Evolutionary conservation across 306 rosid genomes (phyloP), one percentile per base, ranked within the genome.

Genomic region (Castanea sativa): DNA sequence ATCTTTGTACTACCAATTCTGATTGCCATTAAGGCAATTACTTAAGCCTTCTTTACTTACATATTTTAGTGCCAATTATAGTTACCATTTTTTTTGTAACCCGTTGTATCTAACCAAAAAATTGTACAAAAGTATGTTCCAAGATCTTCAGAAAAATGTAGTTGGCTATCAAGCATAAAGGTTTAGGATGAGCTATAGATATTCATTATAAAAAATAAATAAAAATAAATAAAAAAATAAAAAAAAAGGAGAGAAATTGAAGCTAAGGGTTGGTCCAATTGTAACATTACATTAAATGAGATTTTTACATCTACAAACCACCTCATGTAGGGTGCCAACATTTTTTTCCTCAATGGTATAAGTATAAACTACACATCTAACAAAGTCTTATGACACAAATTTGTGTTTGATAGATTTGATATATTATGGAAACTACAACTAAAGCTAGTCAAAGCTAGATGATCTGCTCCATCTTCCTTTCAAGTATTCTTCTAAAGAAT

Each of bases 381-480:
- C 16, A 35, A 67, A 18, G 25, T 33, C 4, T 60, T 57, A 16
- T 53, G 27, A 49, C 30, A 11, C 70, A 55, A 35, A 45, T 12
- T 21, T 73, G 8, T 45, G 11, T 18, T 5, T 69, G 43, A 65
- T 25, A 69, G 59, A 59, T 19, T 58, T 51, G 77, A 68, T 18
- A 67, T 7, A 60, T 65, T 56, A 19, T 20, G 32, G 23, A 23
- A 25, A 60, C 5, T 43, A 16, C 18, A 11, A 38, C 19, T 33
- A 45, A 76, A 85, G 74, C 89, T 90, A 90, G 79, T 89, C 84
- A 78, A 91, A 92, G 88, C 99, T 89, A 43, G 92, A 89, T n/a
- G 97, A 95, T 71, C 87, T 85, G 90, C 96, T 90, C 87, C 96
- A 92, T 88, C 83, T 82, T 73, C 74, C 88, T 80, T 91, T 92